These are phyloP conservation scores for Sextonia rubra DNA, from an alignment of 164 flowering plant species.

Conservation along the genomic window DNA sequence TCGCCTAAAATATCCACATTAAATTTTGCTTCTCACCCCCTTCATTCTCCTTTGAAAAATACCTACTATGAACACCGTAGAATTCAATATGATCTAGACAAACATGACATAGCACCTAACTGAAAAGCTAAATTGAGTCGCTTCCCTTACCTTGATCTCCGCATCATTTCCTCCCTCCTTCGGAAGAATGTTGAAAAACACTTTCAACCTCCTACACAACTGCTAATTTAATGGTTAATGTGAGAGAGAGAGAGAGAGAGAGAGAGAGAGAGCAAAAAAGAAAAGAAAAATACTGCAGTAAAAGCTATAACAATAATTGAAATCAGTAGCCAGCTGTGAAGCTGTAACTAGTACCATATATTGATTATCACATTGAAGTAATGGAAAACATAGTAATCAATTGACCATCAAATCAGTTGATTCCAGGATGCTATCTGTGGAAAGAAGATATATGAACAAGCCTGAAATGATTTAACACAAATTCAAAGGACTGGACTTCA, in stretches of 20 bases:
- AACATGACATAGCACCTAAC: neutral
- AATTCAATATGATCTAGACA: no score
- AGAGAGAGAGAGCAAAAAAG: neutral
- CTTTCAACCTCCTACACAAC: neutral
- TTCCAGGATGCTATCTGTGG: neutral
- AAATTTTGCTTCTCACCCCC: no score
- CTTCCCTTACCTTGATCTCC: conserved; percentile 3
- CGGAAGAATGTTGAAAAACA: neutral
- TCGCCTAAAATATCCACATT: no score
- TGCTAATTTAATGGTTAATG: neutral
- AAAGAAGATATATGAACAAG: neutral
- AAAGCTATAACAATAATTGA: neutral
- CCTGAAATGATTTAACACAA: neutral
- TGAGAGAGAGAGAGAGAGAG: no score
- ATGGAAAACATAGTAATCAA: no score
- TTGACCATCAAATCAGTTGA: neutral
- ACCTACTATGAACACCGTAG: no score
- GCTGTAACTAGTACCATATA: no score
- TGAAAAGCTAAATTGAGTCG: neutral
- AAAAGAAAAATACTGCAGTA: neutral
- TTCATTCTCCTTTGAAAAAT: no score
- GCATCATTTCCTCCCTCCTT: conserved; percentile 1
- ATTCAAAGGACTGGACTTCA: no score
- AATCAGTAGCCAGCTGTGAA: no score
- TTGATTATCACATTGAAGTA: no score